A percentile compares a stretch with the other conserved stretches of the same genome.
phyloP scores from a whole-genome alignment of 345 rosid genomes.

The Rubroshorea leprosula region DNA sequence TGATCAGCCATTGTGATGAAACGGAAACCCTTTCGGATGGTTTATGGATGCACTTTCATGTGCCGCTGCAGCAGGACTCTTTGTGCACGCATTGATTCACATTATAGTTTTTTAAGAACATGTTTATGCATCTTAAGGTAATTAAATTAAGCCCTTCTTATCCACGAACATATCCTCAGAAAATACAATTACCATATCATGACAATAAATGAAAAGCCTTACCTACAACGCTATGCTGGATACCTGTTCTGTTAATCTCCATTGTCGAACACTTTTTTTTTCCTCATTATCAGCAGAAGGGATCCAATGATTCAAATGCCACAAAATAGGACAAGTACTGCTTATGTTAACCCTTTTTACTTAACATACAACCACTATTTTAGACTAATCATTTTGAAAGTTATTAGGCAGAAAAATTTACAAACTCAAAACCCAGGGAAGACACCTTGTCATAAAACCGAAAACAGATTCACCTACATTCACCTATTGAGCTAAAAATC shows the following conservation, averaged over 20 bases:
- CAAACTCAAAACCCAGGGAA: no score
- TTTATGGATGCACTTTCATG: constrained; percentile 6
- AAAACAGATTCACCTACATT: neutral
- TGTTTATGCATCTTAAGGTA: neutral
- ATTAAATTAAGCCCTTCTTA: constrained; percentile 7
- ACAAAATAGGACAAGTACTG: neutral
- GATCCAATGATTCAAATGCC: neutral
- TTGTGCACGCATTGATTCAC: neutral
- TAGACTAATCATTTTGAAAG: neutral
- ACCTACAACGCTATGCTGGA: neutral
- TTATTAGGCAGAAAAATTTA: neutral
- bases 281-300: constrained; percentile 3
- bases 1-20: constrained; percentile 2
- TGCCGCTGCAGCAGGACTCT: constrained; percentile 14
- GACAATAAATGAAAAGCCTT: neutral
- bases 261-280: neutral
- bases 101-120: constrained; percentile 1
- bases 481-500: neutral
- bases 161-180: neutral
- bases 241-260: neutral
- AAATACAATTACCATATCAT: neutral
- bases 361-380: neutral
- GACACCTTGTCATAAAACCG: no score
- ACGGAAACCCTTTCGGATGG: constrained; percentile 9
- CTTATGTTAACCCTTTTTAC: neutral